Evolutionary conservation across 768 basidiomycete genomes (phyloP).

Genomic region (Clavulina sp.): DNA sequence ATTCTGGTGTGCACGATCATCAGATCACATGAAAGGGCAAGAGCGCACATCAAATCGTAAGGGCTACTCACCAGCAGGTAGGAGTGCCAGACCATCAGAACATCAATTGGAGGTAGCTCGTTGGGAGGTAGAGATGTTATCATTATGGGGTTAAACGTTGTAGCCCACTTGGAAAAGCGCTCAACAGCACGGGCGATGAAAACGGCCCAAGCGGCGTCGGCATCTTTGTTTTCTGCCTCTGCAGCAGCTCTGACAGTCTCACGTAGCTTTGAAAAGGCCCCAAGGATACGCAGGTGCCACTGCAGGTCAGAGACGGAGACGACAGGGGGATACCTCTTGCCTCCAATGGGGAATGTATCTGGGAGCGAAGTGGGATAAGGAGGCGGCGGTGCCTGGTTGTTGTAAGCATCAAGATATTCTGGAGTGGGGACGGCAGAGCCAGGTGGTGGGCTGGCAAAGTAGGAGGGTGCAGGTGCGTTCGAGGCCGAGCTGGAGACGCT

Average conservation of each 20-base stretch:
- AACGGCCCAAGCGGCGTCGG: slow-evolving; percentile 11
- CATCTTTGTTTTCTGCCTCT: not conserved
- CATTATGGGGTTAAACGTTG: no score
- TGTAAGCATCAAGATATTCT: no score
- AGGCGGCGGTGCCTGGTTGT: not conserved
- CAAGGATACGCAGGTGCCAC: slow-evolving; percentile 13
- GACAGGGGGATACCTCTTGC: slow-evolving; percentile 3
- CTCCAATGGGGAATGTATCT: slow-evolving; percentile 3
- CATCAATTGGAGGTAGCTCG: slow-evolving; percentile 12
- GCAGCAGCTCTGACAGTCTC: slow-evolving; percentile 8
- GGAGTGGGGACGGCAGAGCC: no score
- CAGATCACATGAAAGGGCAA: no score
- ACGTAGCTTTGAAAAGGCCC: slow-evolving; percentile 10
- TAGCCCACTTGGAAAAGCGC: slow-evolving; percentile 11
- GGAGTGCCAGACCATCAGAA: slow-evolving; percentile 12
- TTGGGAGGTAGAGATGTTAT: no score
- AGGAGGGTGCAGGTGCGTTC: no score
- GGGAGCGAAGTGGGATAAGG: slow-evolving; percentile 1
- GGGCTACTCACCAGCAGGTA: slow-evolving; percentile 10
- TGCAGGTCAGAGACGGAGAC: slow-evolving; percentile 6
- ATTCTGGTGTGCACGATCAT: no score
- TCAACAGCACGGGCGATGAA: slow-evolving; percentile 11
- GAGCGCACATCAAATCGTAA: no score
- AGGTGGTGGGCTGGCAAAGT: no score
- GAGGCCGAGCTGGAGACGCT: no score